Evolutionary conservation across 2,329 filamentous ascomycete genomes (phyloP), one percentile per base, ranked within the genome.

Genomic region (Acrocalymma vagum): DNA sequence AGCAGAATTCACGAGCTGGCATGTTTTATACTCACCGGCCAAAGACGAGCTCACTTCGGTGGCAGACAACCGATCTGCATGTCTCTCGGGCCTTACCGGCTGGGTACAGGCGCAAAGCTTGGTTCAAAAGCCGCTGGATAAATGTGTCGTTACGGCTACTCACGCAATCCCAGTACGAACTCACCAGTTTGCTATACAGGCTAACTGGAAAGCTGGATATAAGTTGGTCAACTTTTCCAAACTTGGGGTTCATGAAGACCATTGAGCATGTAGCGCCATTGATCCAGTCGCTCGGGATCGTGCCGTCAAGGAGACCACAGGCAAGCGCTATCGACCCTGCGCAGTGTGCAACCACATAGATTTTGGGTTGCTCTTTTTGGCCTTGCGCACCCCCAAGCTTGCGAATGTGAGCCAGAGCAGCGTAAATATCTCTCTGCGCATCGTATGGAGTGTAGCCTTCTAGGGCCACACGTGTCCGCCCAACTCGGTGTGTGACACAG

Each of bases 161-260:
- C 17, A 21, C n/a, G 13, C 15, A 5, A n/a, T 21, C 6, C 16
- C 5, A 9, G 16, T 10, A 21, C 13, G 23, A 26, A 2, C 9
- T 9, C 2, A 34, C 40, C n/a, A n/a, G n/a, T n/a, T 28, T 30
- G 51, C 46, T 10, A 22, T 34, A 22, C 51, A 53, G 1, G 29
- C 13, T 16, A 4, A 25, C 3, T 6, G 29, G 37, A 1, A 20
- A 14, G 2, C 36, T 20, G 0, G 50, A 77, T 69, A 85, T 86
- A 52, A 78, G 70, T 65, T 77, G 72, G 67, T 86, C 86, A 44
- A 76, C 61, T 2, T 69, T 63, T 48, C 74, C 74, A 78, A 81
- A 85, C 29, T 81, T 72, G 1, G 82, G 80, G 63, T 85, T 80
- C 73, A 84, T 81, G 61, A 86, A 85, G 2, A 85, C 82, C 54